Conservation (phyloP, 192 early-diverging fungal species). For the Podila epicladia region DNA sequence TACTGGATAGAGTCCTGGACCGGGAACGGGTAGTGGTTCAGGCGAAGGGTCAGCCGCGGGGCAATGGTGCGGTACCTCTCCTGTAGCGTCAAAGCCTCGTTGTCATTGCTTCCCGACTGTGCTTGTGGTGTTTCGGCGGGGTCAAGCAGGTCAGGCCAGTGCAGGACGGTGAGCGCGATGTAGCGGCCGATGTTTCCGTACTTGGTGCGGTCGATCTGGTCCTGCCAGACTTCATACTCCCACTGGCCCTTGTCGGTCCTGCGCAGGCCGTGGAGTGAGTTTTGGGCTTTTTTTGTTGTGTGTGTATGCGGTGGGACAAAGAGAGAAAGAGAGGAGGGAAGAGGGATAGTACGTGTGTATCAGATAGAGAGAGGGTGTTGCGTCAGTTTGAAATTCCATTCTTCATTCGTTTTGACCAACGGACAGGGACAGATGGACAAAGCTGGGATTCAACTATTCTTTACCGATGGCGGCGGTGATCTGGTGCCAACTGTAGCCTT, state of each 20-base stretch:
- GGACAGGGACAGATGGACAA: no score
- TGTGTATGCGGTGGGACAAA: not conserved
- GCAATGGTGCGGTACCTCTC: slow-evolving; percentile 9
- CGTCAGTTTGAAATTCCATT: no score
- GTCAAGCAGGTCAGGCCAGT: slow-evolving; percentile 34
- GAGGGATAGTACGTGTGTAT: no score
- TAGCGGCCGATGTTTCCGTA: slow-evolving; percentile 37
- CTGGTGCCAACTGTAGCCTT: slow-evolving; percentile 35
- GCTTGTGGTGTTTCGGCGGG: slow-evolving; percentile 8
- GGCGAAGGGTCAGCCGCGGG: slow-evolving; percentile 25
- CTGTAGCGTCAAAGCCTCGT: not conserved
- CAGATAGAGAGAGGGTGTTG: no score
- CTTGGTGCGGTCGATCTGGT: slow-evolving; percentile 10
- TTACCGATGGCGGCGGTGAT: slow-evolving; percentile 36
- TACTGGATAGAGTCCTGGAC: slow-evolving; percentile 46
- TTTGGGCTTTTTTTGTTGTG: slow-evolving; percentile 7
- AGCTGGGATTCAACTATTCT: no score
- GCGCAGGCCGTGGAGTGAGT: slow-evolving; percentile 15
- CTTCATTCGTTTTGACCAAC: no score
- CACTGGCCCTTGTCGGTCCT: slow-evolving; percentile 49
- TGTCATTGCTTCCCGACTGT: not conserved
- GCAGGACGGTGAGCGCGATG: slow-evolving; percentile 26
- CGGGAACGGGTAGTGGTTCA: slow-evolving; percentile 46
- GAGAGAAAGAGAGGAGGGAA: not conserved
- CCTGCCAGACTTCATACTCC: slow-evolving; percentile 45